These are phyloP conservation scores for Podaxis sp. DNA, from an alignment of 768 basidiomycete genomes.

Conservation along the genomic window DNA sequence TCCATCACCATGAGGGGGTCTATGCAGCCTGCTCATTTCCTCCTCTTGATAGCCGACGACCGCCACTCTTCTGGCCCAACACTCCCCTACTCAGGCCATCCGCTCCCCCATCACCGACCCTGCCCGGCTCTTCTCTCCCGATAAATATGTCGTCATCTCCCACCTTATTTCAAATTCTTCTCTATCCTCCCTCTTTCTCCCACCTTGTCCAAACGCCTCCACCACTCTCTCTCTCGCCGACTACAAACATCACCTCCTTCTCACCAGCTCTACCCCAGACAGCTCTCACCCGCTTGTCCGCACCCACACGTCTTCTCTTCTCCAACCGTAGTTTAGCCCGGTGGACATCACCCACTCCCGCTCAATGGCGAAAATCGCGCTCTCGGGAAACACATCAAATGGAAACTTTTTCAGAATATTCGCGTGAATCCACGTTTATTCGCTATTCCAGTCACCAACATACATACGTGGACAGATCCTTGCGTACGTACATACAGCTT, in stretches of 20 bases:
- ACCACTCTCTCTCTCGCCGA: not conserved
- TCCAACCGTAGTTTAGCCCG: not conserved
- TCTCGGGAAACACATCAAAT: conserved; percentile 3
- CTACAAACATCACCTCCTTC: not conserved
- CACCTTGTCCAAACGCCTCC: not conserved
- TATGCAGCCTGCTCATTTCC: not conserved
- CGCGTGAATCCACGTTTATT: not conserved
- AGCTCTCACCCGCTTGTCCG: not conserved
- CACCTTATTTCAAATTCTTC: not conserved
- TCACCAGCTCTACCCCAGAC: not conserved
- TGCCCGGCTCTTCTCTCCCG: not conserved
- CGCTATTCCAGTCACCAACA: not conserved
- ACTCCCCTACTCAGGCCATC: not conserved
- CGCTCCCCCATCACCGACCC: too few relatives aligned
- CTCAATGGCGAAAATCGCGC: conserved; percentile 16
- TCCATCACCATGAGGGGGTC: not conserved
- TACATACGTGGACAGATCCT: not conserved
- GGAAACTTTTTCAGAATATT: not conserved
- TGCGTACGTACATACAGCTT: too few relatives aligned
- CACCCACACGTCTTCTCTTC: not conserved
- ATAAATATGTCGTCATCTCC: not conserved
- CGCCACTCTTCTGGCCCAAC: not conserved
- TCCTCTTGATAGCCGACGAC: not conserved
- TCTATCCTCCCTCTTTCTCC: not conserved
- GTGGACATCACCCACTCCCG: not conserved